Percentiles rank a stretch among this genome's conserved stretches.
phyloP scores from a whole-genome alignment of 176 grass and related monocot species.

The Musa itinerans region DNA sequence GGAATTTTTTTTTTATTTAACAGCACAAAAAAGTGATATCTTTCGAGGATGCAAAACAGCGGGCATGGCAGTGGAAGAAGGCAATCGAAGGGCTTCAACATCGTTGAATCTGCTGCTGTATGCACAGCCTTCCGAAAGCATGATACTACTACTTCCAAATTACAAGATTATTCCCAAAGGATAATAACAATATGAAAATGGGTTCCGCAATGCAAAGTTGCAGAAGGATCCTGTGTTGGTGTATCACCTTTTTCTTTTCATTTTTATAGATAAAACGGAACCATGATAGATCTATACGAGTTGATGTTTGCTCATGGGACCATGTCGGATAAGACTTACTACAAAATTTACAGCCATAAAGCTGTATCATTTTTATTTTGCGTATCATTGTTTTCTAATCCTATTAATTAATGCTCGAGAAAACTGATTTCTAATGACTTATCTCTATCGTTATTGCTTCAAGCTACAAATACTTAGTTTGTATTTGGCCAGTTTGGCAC shows the following conservation, averaged over 20 bases:
- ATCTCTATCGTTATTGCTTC: too few species aligned
- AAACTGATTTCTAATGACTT: too few species aligned
- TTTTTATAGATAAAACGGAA: background rate
- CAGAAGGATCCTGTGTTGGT: background rate
- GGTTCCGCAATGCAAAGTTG: background rate
- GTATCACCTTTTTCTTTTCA: background rate
- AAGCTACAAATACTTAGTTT: too few species aligned
- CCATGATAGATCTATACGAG: background rate
- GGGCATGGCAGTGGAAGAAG: conserved; percentile 95
- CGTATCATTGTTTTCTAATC: background rate
- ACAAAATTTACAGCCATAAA: background rate
- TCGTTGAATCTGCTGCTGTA: conserved; percentile 12
- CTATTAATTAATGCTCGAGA: background rate
- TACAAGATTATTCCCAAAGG: too few species aligned
- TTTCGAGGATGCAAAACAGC: conserved; percentile 83
- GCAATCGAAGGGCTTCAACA: conserved; percentile 87
- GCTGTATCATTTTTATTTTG: background rate
- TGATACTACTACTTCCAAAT: background rate
- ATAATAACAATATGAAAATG: too few species aligned
- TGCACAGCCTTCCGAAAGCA: background rate
- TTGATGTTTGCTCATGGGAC: background rate
- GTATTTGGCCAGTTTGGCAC: too few species aligned
- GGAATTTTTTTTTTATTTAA: conserved; percentile 4
- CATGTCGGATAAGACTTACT: background rate
- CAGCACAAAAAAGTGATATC: conserved; percentile 87